A percentile compares a stretch with the other conserved stretches of the same genome.
These are phyloP conservation scores for Stachybotrys echinatus DNA, from an alignment of 2,329 filamentous ascomycete genomes.

Conservation along the genomic window DNA sequence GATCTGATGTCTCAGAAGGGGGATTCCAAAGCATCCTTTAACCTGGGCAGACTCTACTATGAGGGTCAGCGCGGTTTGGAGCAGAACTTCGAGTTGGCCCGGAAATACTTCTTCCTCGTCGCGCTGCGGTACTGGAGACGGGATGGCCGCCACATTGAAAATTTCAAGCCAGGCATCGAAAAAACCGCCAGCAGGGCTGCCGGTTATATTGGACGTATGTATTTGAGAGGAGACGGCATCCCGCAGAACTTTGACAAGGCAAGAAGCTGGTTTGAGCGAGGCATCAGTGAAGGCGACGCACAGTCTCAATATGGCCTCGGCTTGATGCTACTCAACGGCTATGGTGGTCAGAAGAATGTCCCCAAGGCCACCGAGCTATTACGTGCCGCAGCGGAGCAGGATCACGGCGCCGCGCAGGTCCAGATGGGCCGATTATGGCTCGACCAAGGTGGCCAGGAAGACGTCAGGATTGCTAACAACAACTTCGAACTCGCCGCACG, in stretches of 20 bases:
- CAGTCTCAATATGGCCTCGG: constrained; percentile 82
- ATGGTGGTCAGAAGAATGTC: constrained; percentile 65
- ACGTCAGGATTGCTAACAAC: constrained; percentile 70
- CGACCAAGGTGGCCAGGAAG: constrained; percentile 67
- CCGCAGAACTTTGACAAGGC: constrained; percentile 74
- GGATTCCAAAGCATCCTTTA: constrained; percentile 81
- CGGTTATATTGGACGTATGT: constrained; percentile 85
- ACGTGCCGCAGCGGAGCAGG: constrained; percentile 73
- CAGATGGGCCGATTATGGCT: constrained; percentile 79
- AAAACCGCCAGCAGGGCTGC: constrained; percentile 79
- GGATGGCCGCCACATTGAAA: constrained; percentile 69
- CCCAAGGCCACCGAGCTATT: constrained; percentile 71
- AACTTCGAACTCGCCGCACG: constrained; percentile 85
- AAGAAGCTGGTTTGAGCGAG: constrained; percentile 77
- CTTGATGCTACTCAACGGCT: constrained; percentile 75
- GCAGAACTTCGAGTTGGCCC: constrained; percentile 66
- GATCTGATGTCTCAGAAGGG: constrained; percentile 88
- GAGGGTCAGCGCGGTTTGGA: constrained; percentile 75
- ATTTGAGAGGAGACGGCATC: constrained; percentile 79
- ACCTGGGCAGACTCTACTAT: constrained; percentile 80
- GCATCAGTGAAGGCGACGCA: constrained; percentile 68
- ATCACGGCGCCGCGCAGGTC: constrained; percentile 75
- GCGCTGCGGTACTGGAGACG: constrained; percentile 76
- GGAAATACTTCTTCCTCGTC: constrained; percentile 75
- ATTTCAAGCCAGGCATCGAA: constrained; percentile 64